Evolutionary conservation across 106 monocot species (phyloP).

Genomic region (Allium cepa): DNA sequence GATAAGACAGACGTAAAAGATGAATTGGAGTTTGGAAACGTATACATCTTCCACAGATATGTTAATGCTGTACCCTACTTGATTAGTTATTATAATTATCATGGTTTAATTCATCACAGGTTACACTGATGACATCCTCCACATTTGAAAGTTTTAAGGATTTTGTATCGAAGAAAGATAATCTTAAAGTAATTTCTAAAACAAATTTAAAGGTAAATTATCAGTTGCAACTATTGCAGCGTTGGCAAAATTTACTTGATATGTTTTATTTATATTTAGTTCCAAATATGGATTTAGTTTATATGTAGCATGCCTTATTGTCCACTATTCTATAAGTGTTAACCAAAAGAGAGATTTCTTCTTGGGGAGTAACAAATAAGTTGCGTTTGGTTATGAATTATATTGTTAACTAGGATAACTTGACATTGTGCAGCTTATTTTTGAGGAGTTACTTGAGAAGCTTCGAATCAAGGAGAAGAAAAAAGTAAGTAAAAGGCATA

Average conservation of each 20-base stretch:
- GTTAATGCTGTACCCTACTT: too few species aligned
- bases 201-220: slow-evolving; percentile 59
- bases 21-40: slow-evolving; percentile 54
- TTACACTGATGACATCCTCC: slow-evolving; percentile 42
- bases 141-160: slow-evolving; percentile 54
- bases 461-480: slow-evolving; percentile 82
- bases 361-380: too few species aligned
- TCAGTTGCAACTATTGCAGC: too few species aligned
- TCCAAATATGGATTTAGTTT: too few species aligned
- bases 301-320: too few species aligned
- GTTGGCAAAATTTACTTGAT: too few species aligned
- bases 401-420: too few species aligned
- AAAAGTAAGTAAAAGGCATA: slow-evolving; percentile 80
- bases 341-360: too few species aligned
- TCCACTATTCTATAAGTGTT: too few species aligned
- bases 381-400: too few species aligned
- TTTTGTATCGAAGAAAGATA: slow-evolving; percentile 22
- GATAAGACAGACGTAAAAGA: slow-evolving; percentile 70
- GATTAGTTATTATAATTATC: too few species aligned
- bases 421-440: slow-evolving; percentile 54
- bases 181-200: slow-evolving; percentile 56
- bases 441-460: slow-evolving; percentile 71
- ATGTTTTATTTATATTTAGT: too few species aligned
- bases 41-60: slow-evolving; percentile 1
- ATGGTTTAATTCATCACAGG: slow-evolving; percentile 13